These are phyloP conservation scores for Protomyces gravidus DNA, from an alignment of 1,139 yeast species.

Conservation along the genomic window DNA sequence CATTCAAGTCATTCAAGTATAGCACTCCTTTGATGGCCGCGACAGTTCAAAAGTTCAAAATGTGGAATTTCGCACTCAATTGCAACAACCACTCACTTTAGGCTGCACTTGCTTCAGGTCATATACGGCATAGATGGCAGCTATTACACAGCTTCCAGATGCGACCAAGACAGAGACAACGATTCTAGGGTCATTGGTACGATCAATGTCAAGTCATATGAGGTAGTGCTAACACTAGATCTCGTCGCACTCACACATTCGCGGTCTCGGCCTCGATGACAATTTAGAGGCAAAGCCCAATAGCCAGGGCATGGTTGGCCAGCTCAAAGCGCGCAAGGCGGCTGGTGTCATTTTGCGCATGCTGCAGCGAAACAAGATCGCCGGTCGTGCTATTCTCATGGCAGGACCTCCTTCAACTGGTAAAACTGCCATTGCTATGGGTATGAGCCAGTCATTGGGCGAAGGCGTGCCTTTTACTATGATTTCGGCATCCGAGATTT, in stretches of 20 bases:
- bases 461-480: conserved; percentile 92
- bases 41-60: too few species aligned
- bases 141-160: neutral
- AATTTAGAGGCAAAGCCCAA: conserved; percentile 73
- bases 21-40: too few species aligned
- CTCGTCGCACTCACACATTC: conserved; percentile 80
- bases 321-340: conserved; percentile 86
- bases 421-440: conserved; percentile 98
- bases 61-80: too few species aligned
- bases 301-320: conserved; percentile 97
- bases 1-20: too few species aligned
- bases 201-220: neutral
- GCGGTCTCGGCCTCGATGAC: conserved; percentile 81
- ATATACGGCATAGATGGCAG: too few species aligned
- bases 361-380: conserved; percentile 90
- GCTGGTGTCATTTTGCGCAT: conserved; percentile 90
- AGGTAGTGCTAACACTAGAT: conserved; percentile 3
- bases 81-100: too few species aligned
- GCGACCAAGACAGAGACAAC: conserved; percentile 4
- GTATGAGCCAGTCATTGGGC: conserved; percentile 83
- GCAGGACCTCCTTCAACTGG: conserved; percentile 99
- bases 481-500: conserved; percentile 89
- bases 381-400: conserved; percentile 90
- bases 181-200: neutral
- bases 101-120: too few species aligned